A percentile compares a stretch with the other conserved stretches of the same genome.
Evolutionary conservation across 106 monocot species (phyloP).

Genomic region (Dioscorea dumetorum): DNA sequence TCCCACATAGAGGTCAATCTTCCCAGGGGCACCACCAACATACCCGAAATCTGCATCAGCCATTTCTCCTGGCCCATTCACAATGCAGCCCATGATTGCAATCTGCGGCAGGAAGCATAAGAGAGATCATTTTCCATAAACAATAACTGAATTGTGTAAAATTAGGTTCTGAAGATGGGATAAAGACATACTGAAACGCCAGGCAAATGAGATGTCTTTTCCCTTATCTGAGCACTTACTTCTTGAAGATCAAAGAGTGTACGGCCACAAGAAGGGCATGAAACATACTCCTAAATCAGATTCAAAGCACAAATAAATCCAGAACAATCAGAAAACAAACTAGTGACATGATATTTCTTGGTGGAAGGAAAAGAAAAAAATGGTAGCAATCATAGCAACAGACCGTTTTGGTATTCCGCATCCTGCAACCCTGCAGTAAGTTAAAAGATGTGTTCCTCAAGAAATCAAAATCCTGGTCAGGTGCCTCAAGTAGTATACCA

Average conservation of each 20-base stretch:
- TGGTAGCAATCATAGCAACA: too few species aligned
- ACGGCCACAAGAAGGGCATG: conserved; percentile 96
- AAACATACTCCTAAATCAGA: conserved; percentile 86
- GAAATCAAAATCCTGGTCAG: conserved; percentile 89
- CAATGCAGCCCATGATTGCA: conserved; percentile 99
- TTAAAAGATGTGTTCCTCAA: conserved; percentile 97
- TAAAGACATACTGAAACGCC: conserved; percentile 79
- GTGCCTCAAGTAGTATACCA: conserved; percentile 79
- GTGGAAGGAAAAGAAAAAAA: too few species aligned
- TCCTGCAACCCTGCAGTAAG: conserved; percentile 97
- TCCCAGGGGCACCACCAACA: conserved; percentile 96
- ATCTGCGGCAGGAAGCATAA: conserved; percentile 45
- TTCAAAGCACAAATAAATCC: not conserved
- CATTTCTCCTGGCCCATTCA: conserved; percentile 99
- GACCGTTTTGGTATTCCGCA: conserved; percentile 99
- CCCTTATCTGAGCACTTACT: conserved; percentile 94
- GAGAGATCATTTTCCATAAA: not conserved
- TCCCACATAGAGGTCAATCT: conserved; percentile 98
- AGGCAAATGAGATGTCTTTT: conserved; percentile 90
- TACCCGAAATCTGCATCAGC: conserved; percentile 99
- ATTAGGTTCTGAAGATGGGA: not conserved
- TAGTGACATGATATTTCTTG: too few species aligned
- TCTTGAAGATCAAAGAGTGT: conserved; percentile 98
- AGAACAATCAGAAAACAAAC: too few species aligned
- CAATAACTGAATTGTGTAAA: not conserved